Evolutionary conservation across 73 alveolate genomes (phyloP), one percentile per base, ranked within the genome.

Genomic region (Uronychia binucleata): DNA sequence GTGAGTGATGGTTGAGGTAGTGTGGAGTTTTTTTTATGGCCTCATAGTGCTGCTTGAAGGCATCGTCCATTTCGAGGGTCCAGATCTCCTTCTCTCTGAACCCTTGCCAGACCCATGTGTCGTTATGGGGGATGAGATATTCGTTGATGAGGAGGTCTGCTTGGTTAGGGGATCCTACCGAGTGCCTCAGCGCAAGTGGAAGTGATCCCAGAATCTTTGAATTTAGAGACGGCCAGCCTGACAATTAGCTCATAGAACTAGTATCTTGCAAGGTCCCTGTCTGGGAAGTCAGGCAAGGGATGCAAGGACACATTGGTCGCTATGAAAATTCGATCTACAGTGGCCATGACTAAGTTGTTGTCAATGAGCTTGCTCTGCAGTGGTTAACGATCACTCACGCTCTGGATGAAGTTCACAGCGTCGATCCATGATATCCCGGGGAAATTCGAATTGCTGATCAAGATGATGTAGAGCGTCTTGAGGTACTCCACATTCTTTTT

Each of bases 311-410:
- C 67, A 1, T 85, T 90, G n/a, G 96, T 76, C 1, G 96, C 96
- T 1, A 90, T 90, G 77, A 90, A 90, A 0, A 80, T 32, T 79
- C 95, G 59, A 57, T 90, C 95, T 0, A 90, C 90, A 11, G 95
- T 85, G 0, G 92, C 35, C 13, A 90, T 30, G 11, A 46, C 25
- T 26, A 90, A 86, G 31, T 78, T 67, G 31, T 89, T 59, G 79
- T 89, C 95, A 26, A 78, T 76, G 59, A 89, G 58, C 30, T 89
- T 59, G 67, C 95, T 46, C 67, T 46, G 67, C 19, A n/a, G n/a
- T 19, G 19, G 67, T 46, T 19, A 46, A 46, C 67, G n/a, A 46
- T 19, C 19, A 11, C 67, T 46, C 19, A 46, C 67, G 19, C 67
- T 46, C 67, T 46, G 19, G 5, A 67, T 77, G 77, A 82, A 82